A percentile compares a stretch with the other conserved stretches of the same genome.
Conservation (phyloP, 352 stramenopile species). For the Pythium scleroteichum region DNA sequence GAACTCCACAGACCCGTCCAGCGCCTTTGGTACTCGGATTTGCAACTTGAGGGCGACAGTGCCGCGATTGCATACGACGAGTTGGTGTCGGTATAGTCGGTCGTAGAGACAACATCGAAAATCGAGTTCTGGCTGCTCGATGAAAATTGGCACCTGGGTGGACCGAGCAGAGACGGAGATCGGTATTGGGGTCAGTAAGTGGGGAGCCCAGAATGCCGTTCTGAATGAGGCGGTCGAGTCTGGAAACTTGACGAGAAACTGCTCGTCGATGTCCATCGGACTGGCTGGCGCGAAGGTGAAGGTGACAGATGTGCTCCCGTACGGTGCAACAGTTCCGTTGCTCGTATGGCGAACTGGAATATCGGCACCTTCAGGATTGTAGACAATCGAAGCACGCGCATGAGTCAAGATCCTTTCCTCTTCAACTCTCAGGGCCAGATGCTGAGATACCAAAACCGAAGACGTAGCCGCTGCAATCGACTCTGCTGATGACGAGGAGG, state of each 20-base stretch:
- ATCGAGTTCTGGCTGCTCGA: conserved; percentile 45
- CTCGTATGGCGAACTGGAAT: conserved; percentile 42
- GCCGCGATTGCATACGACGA: conserved; percentile 84
- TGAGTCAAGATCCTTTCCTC: conserved; percentile 38
- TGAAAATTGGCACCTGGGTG: conserved; percentile 50
- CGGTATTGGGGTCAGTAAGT: conserved; percentile 15
- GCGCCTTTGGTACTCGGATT: conserved; percentile 61
- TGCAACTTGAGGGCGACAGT: conserved; percentile 87
- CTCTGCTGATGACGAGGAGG: neutral
- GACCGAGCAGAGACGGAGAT: conserved; percentile 33
- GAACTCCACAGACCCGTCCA: conserved; percentile 75
- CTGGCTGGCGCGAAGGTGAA: conserved; percentile 65
- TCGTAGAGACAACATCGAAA: conserved; percentile 85
- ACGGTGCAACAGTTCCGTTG: conserved; percentile 48
- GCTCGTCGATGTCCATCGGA: conserved; percentile 37
- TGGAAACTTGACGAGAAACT: conserved; percentile 45
- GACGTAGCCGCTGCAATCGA: neutral
- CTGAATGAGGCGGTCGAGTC: conserved; percentile 8
- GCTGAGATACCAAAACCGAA: neutral
- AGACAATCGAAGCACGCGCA: conserved; percentile 33
- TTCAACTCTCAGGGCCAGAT: conserved; percentile 26
- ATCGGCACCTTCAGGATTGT: conserved; percentile 43
- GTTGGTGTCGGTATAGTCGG: conserved; percentile 85
- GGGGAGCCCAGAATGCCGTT: conserved; percentile 12
- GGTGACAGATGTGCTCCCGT: conserved; percentile 41